Percentiles rank a stretch among this genome's conserved stretches.
phyloP scores from a whole-genome alignment of 2,329 filamentous ascomycete genomes.

The Dryadomyces sulphureus region DNA sequence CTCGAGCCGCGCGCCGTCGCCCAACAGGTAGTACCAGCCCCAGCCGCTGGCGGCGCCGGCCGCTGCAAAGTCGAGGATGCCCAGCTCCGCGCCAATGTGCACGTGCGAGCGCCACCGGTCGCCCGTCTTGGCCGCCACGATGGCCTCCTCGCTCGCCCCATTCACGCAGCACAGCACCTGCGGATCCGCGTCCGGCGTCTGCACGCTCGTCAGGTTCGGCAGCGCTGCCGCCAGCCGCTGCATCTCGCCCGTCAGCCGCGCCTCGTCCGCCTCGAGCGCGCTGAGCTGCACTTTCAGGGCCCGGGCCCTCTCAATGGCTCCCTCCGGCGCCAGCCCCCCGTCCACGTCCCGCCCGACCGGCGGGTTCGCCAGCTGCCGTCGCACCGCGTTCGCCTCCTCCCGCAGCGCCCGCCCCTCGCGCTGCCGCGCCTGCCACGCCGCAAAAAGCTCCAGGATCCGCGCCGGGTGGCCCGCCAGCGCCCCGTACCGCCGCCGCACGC shows the following conservation, averaged over 20 bases:
- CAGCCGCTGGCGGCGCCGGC: constrained; percentile 77
- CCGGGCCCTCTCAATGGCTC: constrained; percentile 43
- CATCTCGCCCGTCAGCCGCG: constrained; percentile 48
- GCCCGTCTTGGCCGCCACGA: constrained; percentile 13
- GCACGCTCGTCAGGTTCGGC: constrained; percentile 69
- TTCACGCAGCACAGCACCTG: constrained; percentile 66
- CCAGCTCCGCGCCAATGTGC: constrained; percentile 72
- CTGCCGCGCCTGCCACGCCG: constrained; percentile 46
- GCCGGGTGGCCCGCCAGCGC: constrained; percentile 36
- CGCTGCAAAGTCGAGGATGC: constrained; percentile 75
- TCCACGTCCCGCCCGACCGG: constrained; percentile 29
- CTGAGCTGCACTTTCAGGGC: constrained; percentile 47
- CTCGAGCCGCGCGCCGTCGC: constrained; percentile 84
- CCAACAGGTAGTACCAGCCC: constrained; percentile 96
- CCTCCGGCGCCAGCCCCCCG: constrained; percentile 6
- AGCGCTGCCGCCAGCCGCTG: constrained; percentile 59
- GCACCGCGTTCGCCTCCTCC: constrained; percentile 51
- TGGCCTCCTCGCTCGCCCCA: constrained; percentile 33
- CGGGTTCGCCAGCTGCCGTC: constrained; percentile 39
- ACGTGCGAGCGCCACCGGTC: constrained; percentile 56
- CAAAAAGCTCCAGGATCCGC: constrained; percentile 39
- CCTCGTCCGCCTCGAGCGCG: constrained; percentile 46
- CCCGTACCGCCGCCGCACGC: constrained; percentile 69
- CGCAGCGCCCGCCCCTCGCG: constrained; percentile 43
- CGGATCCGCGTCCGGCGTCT: constrained; percentile 60